These are phyloP conservation scores for Flueggea neowawraea DNA, from an alignment of 441 rosid genomes.

Conservation along the genomic window DNA sequence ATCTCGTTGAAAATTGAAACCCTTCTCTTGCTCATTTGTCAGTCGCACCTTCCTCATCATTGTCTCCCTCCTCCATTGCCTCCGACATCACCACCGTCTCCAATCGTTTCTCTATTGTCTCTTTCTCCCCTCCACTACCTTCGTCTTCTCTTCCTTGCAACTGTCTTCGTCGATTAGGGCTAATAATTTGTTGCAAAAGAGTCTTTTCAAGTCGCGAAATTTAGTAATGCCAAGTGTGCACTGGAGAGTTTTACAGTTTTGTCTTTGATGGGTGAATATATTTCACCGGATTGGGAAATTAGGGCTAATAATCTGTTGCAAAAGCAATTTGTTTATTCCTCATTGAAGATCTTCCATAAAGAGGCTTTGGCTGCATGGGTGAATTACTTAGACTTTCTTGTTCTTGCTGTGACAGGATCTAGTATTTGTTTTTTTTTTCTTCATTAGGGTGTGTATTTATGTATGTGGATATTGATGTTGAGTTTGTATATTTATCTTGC, in stretches of 20 bases:
- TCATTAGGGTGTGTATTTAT: neutral
- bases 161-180: no score
- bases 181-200: no score
- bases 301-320: constrained; percentile 41
- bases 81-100: no score
- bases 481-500: constrained; percentile 7
- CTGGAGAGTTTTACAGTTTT: constrained; percentile 19
- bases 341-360: constrained; percentile 72
- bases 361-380: constrained; percentile 81
- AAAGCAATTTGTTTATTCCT: constrained; percentile 57
- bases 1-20: no score
- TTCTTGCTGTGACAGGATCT: constrained; percentile 94
- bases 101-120: no score
- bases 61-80: no score
- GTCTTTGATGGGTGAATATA: constrained; percentile 25
- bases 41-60: no score
- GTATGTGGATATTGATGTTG: constrained; percentile 1
- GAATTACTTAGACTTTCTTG: constrained; percentile 72
- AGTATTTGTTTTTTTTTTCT: constrained; percentile 41
- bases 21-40: no score
- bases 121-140: no score
- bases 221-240: constrained; percentile 7
- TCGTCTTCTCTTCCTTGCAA: no score
- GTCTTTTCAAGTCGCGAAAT: constrained; percentile 2
- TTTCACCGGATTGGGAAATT: constrained; percentile 55